phyloP scores from a whole-genome alignment of 2,329 filamentous ascomycete genomes.

The Monosporascus sp. region DNA sequence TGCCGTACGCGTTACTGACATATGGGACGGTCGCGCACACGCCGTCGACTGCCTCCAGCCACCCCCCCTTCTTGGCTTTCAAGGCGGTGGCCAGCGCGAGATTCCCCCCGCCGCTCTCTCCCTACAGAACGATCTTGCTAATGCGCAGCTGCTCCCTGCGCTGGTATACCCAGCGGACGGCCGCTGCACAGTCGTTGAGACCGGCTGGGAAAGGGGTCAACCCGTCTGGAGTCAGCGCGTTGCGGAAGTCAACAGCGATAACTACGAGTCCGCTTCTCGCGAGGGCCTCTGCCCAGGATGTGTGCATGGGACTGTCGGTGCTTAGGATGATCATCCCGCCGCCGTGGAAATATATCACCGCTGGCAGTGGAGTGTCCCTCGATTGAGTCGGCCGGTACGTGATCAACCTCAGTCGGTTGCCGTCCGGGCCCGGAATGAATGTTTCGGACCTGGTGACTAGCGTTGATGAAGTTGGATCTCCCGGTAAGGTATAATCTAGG shows the following conservation, averaged over 20 bases:
- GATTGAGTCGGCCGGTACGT: neutral
- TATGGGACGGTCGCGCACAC: neutral
- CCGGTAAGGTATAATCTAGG: neutral
- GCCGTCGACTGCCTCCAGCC: neutral
- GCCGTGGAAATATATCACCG: neutral
- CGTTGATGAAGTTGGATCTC: neutral
- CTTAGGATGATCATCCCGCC: neutral
- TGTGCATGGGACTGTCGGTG: neutral
- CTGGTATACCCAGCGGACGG: neutral
- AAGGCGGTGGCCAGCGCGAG: neutral
- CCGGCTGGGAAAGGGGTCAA: neutral
- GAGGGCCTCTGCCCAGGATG: neutral
- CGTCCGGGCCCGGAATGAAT: neutral
- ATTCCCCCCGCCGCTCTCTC: neutral
- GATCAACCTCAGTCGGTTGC: neutral
- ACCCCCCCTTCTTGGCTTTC: neutral
- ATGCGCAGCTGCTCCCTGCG: neutral
- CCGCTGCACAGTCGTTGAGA: neutral
- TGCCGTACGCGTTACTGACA: neutral
- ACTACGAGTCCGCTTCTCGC: neutral
- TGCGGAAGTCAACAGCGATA: neutral
- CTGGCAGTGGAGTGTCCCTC: neutral
- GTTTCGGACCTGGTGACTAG: neutral
- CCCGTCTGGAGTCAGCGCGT: neutral
- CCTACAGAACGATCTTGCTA: neutral